Base-by-base conservation (phyloP, 2,329 filamentous ascomycete species). In the Ophiocordyceps polyrhachis-furcata region DNA sequence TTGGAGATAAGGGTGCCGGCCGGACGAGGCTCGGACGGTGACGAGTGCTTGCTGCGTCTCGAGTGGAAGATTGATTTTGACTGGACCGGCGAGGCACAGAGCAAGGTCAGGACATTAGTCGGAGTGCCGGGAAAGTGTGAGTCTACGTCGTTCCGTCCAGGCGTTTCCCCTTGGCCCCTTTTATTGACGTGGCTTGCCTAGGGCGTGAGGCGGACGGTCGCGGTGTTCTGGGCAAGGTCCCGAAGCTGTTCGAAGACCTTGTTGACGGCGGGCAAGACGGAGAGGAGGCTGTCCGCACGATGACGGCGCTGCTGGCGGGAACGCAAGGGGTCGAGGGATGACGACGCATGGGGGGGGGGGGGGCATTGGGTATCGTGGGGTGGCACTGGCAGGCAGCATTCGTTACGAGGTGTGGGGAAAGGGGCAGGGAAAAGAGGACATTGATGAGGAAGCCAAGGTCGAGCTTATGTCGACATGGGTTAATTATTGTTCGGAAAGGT, bases 71-170 rank as follows among this genome's bases (percentile, higher is more conserved):
- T 82, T 40, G 59, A 61, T 2, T 82, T 84, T 53, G 80, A 84
- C 57, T 84, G 79, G 80, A 79, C 79, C 0, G 81, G 81, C 6
- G 81, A 84, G 54, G 79, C 76, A 5, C 70, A 72, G 52, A 82
- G 72, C 50, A 64, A 64, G 41, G 59, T 83, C 15, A 62, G 61
- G 5, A 63, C 79, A 12, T 56, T 73, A 49, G 62, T 76, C 2
- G 70, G 71, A 5, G 62, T 77, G 38, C 79, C 80, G 0, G 66
- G 63, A 8, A 74, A 72, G 55, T 84, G 79, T 83, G 60, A 70
- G 78, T 71, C 17, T 40, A 28, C 23, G 23, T 28, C 29, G 40
- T 23, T 32, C n/a, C 23, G 12, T 25, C 20, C 4, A 12, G 17
- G 2, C 9, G n/a, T 29, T 20, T 20, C 9, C 17, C 9, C 17